Evolutionary conservation across 2,329 filamentous ascomycete genomes (phyloP).

Genomic region (Epichloe elymi): DNA sequence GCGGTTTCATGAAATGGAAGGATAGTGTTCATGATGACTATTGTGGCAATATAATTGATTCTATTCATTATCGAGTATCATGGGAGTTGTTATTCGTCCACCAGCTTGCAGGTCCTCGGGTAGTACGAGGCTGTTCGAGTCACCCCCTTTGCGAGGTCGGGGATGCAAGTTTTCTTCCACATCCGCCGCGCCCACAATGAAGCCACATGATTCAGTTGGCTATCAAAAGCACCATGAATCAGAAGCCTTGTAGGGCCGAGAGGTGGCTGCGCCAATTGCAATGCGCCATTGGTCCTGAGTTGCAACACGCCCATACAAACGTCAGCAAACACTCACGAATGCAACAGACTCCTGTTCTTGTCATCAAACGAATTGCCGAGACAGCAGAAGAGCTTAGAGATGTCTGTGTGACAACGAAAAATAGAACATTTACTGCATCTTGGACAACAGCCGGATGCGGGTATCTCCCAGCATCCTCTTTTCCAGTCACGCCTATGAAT

Average conservation of each 20-base stretch:
- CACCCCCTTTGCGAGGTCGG: neutral
- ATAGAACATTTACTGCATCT: neutral
- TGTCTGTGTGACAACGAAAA: neutral
- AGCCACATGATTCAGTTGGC: neutral
- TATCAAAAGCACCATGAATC: neutral
- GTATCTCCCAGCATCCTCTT: neutral
- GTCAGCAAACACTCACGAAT: conserved; percentile 1
- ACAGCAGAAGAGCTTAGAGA: neutral
- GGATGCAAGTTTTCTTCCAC: neutral
- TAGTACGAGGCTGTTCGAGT: neutral
- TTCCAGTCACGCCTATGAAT: neutral
- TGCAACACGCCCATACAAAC: neutral
- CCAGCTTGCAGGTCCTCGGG: neutral
- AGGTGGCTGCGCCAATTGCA: neutral
- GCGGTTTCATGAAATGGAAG: conserved; percentile 23
- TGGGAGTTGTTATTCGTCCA: neutral
- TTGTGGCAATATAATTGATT: too few relatives aligned
- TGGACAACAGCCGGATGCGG: neutral
- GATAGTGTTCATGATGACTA: neutral
- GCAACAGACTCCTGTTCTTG: neutral
- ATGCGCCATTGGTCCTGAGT: neutral
- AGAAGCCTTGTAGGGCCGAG: neutral
- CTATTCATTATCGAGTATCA: neutral
- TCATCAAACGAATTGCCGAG: neutral
- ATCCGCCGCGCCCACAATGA: neutral